Conservation (phyloP, 2,329 filamentous ascomycete species). For the Pseudopyrenochaeta lycopersici region DNA sequence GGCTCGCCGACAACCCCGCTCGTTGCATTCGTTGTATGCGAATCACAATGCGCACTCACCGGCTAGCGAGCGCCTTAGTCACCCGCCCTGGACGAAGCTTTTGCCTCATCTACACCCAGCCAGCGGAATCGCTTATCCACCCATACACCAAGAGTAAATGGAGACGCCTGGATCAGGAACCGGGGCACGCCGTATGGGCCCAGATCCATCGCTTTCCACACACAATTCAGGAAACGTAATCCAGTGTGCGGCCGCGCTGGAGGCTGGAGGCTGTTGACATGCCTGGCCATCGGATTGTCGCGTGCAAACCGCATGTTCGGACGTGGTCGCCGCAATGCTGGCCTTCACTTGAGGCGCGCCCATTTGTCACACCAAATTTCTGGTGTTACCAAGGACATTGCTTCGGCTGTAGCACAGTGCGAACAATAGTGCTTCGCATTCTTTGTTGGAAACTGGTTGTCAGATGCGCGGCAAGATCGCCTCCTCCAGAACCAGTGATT, state of each 20-base stretch:
- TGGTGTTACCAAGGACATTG: conserved; percentile 10
- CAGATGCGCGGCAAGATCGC: conserved; percentile 9
- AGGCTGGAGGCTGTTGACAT: background rate
- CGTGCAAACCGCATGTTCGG: background rate
- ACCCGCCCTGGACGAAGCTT: conserved; percentile 17
- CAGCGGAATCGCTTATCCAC: conserved; percentile 14
- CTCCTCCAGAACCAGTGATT: background rate
- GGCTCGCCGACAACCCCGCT: conserved; percentile 31
- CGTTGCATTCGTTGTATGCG: conserved; percentile 22
- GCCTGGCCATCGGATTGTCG: background rate
- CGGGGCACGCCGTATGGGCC: conserved; percentile 17
- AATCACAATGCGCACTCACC: conserved; percentile 16
- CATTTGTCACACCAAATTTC: conserved; percentile 5
- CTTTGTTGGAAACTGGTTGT: conserved; percentile 28
- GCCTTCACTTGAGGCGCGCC: conserved; percentile 4
- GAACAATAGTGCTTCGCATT: conserved; percentile 17
- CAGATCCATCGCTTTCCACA: conserved; percentile 13
- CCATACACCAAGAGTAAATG: conserved; percentile 2
- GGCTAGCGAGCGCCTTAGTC: conserved; percentile 13
- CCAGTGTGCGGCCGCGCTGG: conserved; percentile 13
- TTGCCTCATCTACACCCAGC: conserved; percentile 12
- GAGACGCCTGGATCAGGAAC: conserved; percentile 19
- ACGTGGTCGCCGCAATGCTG: conserved; percentile 1
- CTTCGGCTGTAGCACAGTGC: conserved; percentile 14
- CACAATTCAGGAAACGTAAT: conserved; percentile 24